A percentile compares a stretch with the other conserved stretches of the same genome.
phyloP scores from a whole-genome alignment of 2,329 filamentous ascomycete genomes.

The Fusarium pseudonygamai region DNA sequence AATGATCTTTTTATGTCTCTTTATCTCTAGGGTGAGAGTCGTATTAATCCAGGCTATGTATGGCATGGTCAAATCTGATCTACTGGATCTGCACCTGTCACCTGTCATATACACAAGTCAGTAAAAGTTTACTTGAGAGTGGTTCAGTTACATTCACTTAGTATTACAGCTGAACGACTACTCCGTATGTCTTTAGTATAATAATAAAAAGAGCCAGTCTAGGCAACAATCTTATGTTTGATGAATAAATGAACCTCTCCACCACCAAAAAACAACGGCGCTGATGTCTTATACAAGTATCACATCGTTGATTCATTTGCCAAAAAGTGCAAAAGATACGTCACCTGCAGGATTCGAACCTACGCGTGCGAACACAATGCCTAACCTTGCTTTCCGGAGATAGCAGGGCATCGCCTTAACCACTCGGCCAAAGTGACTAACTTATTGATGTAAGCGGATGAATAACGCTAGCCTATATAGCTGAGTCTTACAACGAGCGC shows the following conservation, averaged over 20 bases:
- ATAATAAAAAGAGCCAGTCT: neutral
- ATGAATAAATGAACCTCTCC: neutral
- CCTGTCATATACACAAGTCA: neutral
- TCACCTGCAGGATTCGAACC: slow-evolving; percentile 32
- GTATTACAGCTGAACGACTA: too few relatives aligned
- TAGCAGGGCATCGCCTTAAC: slow-evolving; percentile 34
- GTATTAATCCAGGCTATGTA: neutral
- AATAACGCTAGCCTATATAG: accelerated
- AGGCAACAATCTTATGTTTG: neutral
- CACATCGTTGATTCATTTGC: accelerated
- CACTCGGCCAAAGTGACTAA: slow-evolving; percentile 24
- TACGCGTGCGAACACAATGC: slow-evolving; percentile 33
- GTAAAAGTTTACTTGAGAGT: too few relatives aligned
- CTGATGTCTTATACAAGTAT: too few relatives aligned
- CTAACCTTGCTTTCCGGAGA: slow-evolving; percentile 21
- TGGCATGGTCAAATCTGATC: neutral
- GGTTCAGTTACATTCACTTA: too few relatives aligned
- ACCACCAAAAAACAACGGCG: neutral
- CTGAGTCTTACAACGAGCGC: too few relatives aligned
- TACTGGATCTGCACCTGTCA: neutral
- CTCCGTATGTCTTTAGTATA: too few relatives aligned
- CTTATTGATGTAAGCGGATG: accelerated
- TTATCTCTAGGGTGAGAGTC: neutral
- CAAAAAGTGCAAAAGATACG: neutral
- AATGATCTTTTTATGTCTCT: neutral